These are phyloP conservation scores for Penicillium sp. DNA, from an alignment of 2,329 filamentous ascomycete genomes.

Conservation along the genomic window DNA sequence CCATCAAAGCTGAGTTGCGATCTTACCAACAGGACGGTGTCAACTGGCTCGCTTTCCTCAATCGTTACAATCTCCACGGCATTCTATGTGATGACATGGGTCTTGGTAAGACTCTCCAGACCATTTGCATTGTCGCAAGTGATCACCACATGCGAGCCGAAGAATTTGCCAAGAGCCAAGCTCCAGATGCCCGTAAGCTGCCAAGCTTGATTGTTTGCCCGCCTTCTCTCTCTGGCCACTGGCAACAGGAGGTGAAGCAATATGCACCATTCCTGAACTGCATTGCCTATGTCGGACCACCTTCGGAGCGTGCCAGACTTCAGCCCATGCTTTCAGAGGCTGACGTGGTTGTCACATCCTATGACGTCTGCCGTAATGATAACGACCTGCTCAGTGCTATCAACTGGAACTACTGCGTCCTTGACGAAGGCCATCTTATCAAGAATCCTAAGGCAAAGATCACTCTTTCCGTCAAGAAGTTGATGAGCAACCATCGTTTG, in stretches of 20 bases:
- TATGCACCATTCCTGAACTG: conserved; percentile 93
- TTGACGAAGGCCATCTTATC: conserved; percentile 97
- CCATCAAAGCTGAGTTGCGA: conserved; percentile 93
- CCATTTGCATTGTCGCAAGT: conserved; percentile 95
- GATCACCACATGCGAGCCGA: conserved; percentile 93
- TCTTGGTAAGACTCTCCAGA: conserved; percentile 95
- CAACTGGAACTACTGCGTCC: conserved; percentile 95
- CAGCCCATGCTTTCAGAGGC: conserved; percentile 72
- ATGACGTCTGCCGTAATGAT: conserved; percentile 97
- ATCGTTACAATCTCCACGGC: conserved; percentile 95
- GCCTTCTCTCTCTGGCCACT: conserved; percentile 93
- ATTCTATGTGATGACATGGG: conserved; percentile 99
- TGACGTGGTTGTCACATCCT: conserved; percentile 95
- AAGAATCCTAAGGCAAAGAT: conserved; percentile 99
- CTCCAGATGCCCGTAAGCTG: conserved; percentile 75
- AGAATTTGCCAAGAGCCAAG: conserved; percentile 81
- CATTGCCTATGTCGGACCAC: conserved; percentile 88
- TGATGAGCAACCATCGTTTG: conserved; percentile 88
- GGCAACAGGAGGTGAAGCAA: conserved; percentile 95
- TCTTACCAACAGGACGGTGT: conserved; percentile 99
- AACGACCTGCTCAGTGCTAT: conserved; percentile 79
- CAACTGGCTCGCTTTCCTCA: conserved; percentile 98
- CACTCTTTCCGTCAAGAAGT: conserved; percentile 85
- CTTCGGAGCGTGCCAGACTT: conserved; percentile 74
- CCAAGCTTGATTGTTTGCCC: conserved; percentile 96